Percentiles rank a stretch among this genome's conserved stretches.
phyloP scores from a whole-genome alignment of 2,329 filamentous ascomycete genomes.

The Apiospora saccharicola region DNA sequence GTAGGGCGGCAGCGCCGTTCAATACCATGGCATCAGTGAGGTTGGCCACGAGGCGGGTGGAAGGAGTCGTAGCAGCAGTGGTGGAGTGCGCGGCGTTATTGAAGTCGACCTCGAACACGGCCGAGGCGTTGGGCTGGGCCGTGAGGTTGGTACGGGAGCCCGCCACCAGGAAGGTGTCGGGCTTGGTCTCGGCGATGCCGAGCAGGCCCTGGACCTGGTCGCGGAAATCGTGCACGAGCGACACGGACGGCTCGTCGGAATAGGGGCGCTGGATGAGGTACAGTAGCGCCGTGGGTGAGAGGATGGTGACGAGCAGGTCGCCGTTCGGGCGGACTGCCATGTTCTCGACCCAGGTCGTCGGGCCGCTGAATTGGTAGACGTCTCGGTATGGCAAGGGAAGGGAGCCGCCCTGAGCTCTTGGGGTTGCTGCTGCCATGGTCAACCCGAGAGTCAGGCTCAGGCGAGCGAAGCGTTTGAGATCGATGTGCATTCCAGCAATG shows the following conservation, averaged over 20 bases:
- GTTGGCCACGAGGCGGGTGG: slow-evolving; percentile 30
- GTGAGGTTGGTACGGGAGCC: slow-evolving; percentile 25
- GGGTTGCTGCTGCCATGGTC: background rate
- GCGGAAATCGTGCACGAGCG: slow-evolving; percentile 36
- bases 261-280: slow-evolving; percentile 29
- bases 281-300: slow-evolving; percentile 35
- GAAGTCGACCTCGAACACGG: slow-evolving; percentile 30
- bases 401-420: background rate
- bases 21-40: slow-evolving; percentile 29
- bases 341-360: slow-evolving; percentile 39
- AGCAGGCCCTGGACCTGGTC: slow-evolving; percentile 32
- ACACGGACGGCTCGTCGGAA: slow-evolving; percentile 30
- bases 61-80: background rate
- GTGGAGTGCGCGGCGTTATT: background rate
- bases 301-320: slow-evolving; percentile 39
- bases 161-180: slow-evolving; percentile 32
- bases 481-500: background rate
- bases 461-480: background rate
- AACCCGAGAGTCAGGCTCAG: background rate
- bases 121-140: slow-evolving; percentile 23
- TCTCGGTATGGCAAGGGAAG: background rate
- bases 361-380: slow-evolving; percentile 28
- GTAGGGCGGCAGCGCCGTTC: slow-evolving; percentile 33
- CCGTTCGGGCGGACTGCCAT: slow-evolving; percentile 40
- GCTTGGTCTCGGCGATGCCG: slow-evolving; percentile 41